Base-by-base conservation (phyloP, 1,284 basidiomycete species). In the Marasmius fiardii region DNA sequence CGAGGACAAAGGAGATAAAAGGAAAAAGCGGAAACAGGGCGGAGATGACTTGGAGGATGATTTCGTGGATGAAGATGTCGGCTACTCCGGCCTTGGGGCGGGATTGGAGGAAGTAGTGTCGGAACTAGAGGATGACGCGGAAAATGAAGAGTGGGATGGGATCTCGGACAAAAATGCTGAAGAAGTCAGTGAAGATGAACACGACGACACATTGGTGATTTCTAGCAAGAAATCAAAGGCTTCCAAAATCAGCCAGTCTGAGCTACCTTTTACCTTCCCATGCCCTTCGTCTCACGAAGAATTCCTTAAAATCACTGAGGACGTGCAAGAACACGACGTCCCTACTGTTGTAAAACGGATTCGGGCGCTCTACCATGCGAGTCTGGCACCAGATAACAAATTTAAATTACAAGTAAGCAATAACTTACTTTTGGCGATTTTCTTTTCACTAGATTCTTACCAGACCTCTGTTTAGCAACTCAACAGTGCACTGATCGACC, bases 11-110 rank as follows among this genome's bases (percentile, higher is more conserved):
- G 75, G 64, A 55, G 64, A 64, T 52, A 62, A 58, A 31, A 70
- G 74, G 63, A 77, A 66, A 37, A 68, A 78, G 63, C 76, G 82
- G 59, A 69, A 77, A 64, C 68, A 80, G 61, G 83, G 83, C 65
- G 81, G 80, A 34, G 96, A 98, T 70, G 96, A 98, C 68, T 73
- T 98, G 43, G 95, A 95, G 14, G 95, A 98, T 66, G 95, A 98
- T 70, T 96, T 94, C 55, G 81, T 79, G 14, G 83, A 82, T 20
- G 81, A 78, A 16, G 74, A 73, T 3, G 65, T 67, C 26, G 74
- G 66, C 7, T 73, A 68, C 65, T 64, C 60, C 60, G 81, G 71
- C 2, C 71, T 83, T 48, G 81, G 89, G 54, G 63, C 74, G 61
- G 80, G 88, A 51, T 65, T 85, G 62, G 72, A 72, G 52, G 65